Evolutionary conservation across 2,329 filamentous ascomycete species (phyloP).

Genomic region (Monilinia vaccinii-corymbosi): DNA sequence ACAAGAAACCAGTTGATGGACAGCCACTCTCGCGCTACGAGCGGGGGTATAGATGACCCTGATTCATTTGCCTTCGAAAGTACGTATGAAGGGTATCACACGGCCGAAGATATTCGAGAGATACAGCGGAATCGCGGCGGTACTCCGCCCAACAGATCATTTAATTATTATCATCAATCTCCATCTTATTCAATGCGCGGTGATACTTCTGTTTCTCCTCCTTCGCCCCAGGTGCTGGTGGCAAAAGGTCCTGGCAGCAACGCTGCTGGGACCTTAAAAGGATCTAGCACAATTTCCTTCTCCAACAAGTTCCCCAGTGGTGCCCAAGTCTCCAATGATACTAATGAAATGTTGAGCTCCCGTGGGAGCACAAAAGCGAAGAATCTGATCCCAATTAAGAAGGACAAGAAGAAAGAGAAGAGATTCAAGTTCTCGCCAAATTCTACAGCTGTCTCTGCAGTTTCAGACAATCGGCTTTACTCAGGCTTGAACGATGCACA

Average conservation of each 20-base stretch:
- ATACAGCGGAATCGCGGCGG: no score
- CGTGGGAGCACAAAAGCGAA: no score
- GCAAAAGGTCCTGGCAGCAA: not conserved
- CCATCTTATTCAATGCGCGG: not conserved
- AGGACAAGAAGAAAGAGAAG: not conserved
- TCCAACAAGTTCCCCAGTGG: not conserved
- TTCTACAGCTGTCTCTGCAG: not conserved
- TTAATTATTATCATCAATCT: not conserved
- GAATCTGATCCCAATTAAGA: not conserved
- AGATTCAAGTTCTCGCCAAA: not conserved
- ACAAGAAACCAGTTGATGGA: not conserved
- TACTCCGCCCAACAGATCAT: not conserved
- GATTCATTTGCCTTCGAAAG: not conserved
- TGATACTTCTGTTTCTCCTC: not conserved
- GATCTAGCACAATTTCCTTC: not conserved
- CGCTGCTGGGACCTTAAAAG: not conserved
- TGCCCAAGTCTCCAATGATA: no score
- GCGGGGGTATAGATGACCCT: not conserved
- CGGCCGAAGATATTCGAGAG: not conserved
- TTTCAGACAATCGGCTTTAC: not conserved
- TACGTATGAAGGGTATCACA: not conserved
- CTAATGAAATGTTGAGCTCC: no score
- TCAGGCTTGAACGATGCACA: not conserved
- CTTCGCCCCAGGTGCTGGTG: not conserved
- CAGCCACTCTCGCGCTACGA: not conserved